A percentile compares a stretch with the other conserved stretches of the same genome.
Conservation (phyloP, 306 rosid genomes). For the Prunus padus region DNA sequence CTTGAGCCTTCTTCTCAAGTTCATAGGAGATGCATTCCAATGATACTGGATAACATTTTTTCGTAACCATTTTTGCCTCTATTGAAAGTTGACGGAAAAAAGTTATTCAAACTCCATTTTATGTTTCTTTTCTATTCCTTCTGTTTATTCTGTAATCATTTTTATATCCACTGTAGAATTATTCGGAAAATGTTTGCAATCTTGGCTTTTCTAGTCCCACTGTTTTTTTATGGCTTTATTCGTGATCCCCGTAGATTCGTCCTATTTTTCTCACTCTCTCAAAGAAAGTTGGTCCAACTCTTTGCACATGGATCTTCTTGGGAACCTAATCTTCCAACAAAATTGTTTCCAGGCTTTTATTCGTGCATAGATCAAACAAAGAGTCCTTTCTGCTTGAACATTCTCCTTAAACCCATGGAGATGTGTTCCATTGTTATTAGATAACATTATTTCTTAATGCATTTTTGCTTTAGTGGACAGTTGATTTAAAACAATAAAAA, state of each 20-base stretch:
- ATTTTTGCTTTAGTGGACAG: not conserved
- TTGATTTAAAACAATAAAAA: not conserved
- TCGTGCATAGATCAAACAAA: not conserved
- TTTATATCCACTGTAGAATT: not conserved
- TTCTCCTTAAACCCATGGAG: not conserved
- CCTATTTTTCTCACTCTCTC: not conserved
- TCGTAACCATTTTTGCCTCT: too few relatives aligned
- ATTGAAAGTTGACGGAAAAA: too few relatives aligned
- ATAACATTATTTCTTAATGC: not conserved
- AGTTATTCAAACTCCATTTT: not conserved
- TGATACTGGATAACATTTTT: not conserved
- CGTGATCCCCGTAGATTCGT: not conserved
- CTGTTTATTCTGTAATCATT: not conserved
- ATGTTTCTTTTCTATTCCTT: not conserved
- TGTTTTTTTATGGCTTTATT: not conserved
- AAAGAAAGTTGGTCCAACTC: not conserved
- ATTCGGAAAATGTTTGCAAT: not conserved
- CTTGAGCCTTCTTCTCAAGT: not conserved
- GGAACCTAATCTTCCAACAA: not conserved
- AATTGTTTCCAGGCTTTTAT: not conserved
- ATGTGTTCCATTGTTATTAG: not conserved
- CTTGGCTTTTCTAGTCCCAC: not conserved
- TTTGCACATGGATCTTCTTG: not conserved
- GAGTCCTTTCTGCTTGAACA: not conserved
- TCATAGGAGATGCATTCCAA: not conserved